phyloP scores from a whole-genome alignment of 1,139 yeast genomes.

The Saccharomyces hybrid region DNA sequence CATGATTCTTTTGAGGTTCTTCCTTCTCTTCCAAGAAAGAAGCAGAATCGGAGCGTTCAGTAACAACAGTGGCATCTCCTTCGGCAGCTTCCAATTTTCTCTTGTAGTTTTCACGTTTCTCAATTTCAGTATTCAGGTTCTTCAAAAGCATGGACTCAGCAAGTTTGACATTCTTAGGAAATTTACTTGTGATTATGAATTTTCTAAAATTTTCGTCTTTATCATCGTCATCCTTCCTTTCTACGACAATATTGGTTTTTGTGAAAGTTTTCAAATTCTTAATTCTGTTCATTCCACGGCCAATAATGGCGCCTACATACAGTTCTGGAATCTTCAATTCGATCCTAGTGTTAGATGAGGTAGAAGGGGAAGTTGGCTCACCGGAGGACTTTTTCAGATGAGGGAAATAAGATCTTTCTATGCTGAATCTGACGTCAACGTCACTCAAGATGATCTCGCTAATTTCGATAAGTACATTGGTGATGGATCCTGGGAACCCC shows the following conservation, averaged over 20 bases:
- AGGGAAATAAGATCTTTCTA: constrained; percentile 21
- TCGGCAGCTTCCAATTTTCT: neutral
- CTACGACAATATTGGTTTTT: constrained; percentile 75
- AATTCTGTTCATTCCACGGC: constrained; percentile 78
- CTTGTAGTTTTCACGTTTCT: constrained; percentile 41
- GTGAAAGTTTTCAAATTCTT: constrained; percentile 77
- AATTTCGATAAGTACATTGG: constrained; percentile 53
- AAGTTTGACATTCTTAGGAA: constrained; percentile 27
- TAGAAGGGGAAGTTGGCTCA: neutral
- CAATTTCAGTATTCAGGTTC: constrained; percentile 69
- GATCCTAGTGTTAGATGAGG: constrained; percentile 14
- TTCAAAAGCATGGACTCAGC: constrained; percentile 30
- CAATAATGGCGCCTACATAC: constrained; percentile 86
- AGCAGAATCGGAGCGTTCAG: neutral
- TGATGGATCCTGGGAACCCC: constrained; percentile 63
- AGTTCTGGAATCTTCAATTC: constrained; percentile 54
- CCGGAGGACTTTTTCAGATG: constrained; percentile 7
- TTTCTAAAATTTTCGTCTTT: constrained; percentile 60
- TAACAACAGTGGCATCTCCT: neutral
- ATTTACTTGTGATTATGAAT: constrained; percentile 64
- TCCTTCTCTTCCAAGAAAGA: neutral
- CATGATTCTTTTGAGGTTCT: neutral
- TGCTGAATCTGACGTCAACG: constrained; percentile 15
- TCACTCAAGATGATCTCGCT: constrained; percentile 24
- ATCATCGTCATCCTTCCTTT: constrained; percentile 49